Evolutionary conservation across 441 rosid genomes (phyloP), one percentile per base, ranked within the genome.

Genomic region (Adansonia madagascariensis): DNA sequence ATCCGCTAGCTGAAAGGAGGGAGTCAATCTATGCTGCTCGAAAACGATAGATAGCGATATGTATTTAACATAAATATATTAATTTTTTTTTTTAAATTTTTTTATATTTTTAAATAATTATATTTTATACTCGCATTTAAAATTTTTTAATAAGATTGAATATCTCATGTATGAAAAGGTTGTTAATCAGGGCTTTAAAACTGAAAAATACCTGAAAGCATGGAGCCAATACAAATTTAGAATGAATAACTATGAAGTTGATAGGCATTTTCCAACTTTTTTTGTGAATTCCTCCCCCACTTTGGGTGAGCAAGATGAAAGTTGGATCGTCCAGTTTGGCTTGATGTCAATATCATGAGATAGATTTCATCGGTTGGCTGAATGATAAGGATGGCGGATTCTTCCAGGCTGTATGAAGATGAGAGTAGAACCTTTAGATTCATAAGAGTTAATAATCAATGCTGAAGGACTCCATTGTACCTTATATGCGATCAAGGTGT

Each of bases 361-460:
- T 31, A 31, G 35, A 31, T 31, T 31, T 31, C 2, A 31, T 31
- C 52, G 3, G 17, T 39, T 20, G 20, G 44, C 15, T 18, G 57
- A 15, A 41, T 2, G 46, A 41, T 72, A 53, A 72, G 59, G 22
- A 60, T 72, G 50, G 22, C 10, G 35, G 72, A 76, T 76, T 76
- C 63, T 66, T 77, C 73, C 80, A 82, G 75, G 84, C 74, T 80
- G 80, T 80, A 17, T 3, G 18, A 60, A 61, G 78, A 77, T 75
- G 53, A n/a, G 65, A n/a, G 20, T 10, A 17, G 62, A 77, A 43
- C 35, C 44, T 56, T 67, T 14, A 70, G 20, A 46, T 27, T 70
- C 75, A 71, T 53, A 4, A 14, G 43, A n/a, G 6, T 22, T 64
- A 67, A 75, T 15, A 71, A 18, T 22, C 57, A 14, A 39, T 14